Conservation (phyloP, 768 basidiomycete genomes). For the Pleurotus tuber-regium region DNA sequence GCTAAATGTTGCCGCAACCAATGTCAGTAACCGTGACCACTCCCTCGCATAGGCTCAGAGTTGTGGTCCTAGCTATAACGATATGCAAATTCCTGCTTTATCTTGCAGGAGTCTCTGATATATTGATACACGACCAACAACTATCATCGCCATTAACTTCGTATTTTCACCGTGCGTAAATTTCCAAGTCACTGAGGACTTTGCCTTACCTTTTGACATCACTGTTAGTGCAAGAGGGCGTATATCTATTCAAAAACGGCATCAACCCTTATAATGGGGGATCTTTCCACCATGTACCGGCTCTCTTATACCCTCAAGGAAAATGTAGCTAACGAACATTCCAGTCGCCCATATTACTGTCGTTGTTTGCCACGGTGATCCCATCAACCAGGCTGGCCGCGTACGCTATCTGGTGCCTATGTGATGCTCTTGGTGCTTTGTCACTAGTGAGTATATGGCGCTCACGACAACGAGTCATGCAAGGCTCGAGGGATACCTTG, state of each 20-base stretch:
- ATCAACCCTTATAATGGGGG: slow-evolving; percentile 88
- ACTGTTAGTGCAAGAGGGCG: slow-evolving; percentile 79
- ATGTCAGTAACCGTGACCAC: too few species aligned
- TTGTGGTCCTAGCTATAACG: neutral
- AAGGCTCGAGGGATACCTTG: slow-evolving; percentile 52
- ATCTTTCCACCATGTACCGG: slow-evolving; percentile 73
- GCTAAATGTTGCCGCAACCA: too few species aligned
- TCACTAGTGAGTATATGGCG: slow-evolving; percentile 68
- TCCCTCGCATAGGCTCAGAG: neutral
- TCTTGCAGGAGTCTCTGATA: neutral
- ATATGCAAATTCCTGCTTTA: neutral
- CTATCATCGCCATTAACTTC: slow-evolving; percentile 82
- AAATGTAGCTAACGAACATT: slow-evolving; percentile 3
- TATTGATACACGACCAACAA: slow-evolving; percentile 54
- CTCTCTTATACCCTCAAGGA: neutral
- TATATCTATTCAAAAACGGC: slow-evolving; percentile 75
- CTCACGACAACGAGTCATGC: slow-evolving; percentile 48
- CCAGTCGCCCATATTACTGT: slow-evolving; percentile 80
- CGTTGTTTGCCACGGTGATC: slow-evolving; percentile 69
- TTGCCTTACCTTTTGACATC: slow-evolving; percentile 16
- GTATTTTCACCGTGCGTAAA: slow-evolving; percentile 65
- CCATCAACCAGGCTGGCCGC: slow-evolving; percentile 48
- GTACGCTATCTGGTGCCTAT: slow-evolving; percentile 66
- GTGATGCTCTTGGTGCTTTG: slow-evolving; percentile 68
- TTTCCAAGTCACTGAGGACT: slow-evolving; percentile 1